Evolutionary conservation across 495 filamentous ascomycete species (phyloP).

Genomic region (Glarea lozoyensis): DNA sequence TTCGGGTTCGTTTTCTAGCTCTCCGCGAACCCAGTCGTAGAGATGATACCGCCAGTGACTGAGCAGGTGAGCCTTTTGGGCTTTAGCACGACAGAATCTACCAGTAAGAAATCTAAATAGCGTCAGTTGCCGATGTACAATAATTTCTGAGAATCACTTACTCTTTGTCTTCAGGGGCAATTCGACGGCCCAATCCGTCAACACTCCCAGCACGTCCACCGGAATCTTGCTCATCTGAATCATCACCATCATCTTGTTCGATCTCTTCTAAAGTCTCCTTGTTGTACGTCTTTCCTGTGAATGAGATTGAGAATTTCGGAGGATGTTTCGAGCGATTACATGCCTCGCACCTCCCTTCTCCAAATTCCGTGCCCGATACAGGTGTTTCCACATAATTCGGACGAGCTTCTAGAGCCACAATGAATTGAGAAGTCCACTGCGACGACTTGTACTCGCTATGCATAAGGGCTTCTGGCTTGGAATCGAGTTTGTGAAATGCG

Average conservation of each 20-base stretch:
- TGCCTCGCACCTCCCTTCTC: conserved; percentile 55
- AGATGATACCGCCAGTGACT: conserved; percentile 62
- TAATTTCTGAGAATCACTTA: conserved; percentile 17
- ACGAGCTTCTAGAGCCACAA: conserved; percentile 52
- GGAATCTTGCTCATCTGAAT: conserved; percentile 21
- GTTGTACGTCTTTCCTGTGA: conserved; percentile 63
- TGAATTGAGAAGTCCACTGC: conserved; percentile 63
- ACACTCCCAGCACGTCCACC: background rate
- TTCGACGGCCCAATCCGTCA: conserved; percentile 4
- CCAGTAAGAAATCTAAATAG: background rate
- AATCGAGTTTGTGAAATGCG: conserved; percentile 66
- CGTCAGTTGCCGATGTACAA: background rate
- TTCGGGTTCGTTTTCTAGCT: conserved; percentile 42
- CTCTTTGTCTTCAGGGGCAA: conserved; percentile 8
- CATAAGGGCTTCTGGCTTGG: conserved; percentile 58
- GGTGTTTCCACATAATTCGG: conserved; percentile 38
- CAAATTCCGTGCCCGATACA: conserved; percentile 17
- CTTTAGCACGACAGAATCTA: conserved; percentile 46
- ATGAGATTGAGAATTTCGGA: conserved; percentile 50
- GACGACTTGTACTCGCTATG: conserved; percentile 60
- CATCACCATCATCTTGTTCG: conserved; percentile 33
- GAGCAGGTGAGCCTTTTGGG: conserved; percentile 51
- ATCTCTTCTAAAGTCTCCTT: conserved; percentile 60
- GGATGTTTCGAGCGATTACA: conserved; percentile 65
- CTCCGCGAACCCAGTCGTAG: conserved; percentile 51